Evolutionary conservation across 768 basidiomycete genomes (phyloP).

Genomic region (Suillus brevipes): DNA sequence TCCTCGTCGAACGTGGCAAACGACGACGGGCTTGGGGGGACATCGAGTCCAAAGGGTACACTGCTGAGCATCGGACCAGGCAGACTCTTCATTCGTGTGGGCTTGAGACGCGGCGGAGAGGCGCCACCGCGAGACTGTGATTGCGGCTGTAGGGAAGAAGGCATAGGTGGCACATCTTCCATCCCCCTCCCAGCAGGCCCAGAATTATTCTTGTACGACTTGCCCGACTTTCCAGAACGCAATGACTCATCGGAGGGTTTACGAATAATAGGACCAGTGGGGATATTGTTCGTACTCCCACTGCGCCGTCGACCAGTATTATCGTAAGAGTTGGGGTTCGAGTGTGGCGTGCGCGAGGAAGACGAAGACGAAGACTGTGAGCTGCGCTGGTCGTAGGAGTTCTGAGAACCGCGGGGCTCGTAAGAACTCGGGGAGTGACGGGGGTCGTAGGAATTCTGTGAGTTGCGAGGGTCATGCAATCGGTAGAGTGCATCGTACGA

Average conservation of each 20-base stretch:
- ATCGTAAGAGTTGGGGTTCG: not conserved
- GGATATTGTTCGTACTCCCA: slow-evolving; percentile 25
- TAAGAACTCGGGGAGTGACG: not conserved
- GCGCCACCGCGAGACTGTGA: not conserved
- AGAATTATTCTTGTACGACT: slow-evolving; percentile 27
- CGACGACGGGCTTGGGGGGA: slow-evolving; percentile 32
- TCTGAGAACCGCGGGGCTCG: not conserved
- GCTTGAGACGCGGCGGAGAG: slow-evolving; percentile 8
- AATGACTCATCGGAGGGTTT: slow-evolving; percentile 42
- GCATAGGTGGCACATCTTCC: slow-evolving; percentile 31
- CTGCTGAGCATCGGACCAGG: slow-evolving; percentile 33
- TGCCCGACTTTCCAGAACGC: slow-evolving; percentile 35
- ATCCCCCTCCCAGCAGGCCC: slow-evolving; percentile 10
- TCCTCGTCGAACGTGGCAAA: slow-evolving; percentile 24
- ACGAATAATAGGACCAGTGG: slow-evolving; percentile 23
- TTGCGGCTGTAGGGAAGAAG: slow-evolving; percentile 18
- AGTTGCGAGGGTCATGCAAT: not conserved
- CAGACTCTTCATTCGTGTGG: slow-evolving; percentile 54
- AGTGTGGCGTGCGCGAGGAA: not conserved
- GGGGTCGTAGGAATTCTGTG: not conserved
- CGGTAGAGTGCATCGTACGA: slow-evolving; percentile 14
- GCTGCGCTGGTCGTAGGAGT: not conserved
- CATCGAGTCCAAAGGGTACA: slow-evolving; percentile 22
- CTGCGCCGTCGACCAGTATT: slow-evolving; percentile 26
- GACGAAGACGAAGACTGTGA: not conserved